These are phyloP conservation scores for Aspergillus luchuensis DNA, from an alignment of 2,329 filamentous ascomycete species.

Conservation along the genomic window DNA sequence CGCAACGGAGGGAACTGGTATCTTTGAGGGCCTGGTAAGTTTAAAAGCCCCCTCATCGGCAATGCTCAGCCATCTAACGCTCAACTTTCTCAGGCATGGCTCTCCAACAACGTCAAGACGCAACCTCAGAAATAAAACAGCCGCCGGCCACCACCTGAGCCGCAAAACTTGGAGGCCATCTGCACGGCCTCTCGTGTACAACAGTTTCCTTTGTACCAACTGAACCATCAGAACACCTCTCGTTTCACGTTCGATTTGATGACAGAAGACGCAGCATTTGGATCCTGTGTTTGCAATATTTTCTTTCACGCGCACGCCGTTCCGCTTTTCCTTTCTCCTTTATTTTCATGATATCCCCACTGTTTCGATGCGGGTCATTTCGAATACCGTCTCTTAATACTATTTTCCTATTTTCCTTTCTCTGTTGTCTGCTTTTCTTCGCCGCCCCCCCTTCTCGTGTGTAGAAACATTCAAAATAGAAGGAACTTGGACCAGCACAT, in stretches of 20 bases:
- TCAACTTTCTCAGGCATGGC: slow-evolving; percentile 60
- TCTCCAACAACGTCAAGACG: slow-evolving; percentile 79
- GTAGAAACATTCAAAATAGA: slow-evolving; percentile 24
- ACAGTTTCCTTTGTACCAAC: slow-evolving; percentile 29
- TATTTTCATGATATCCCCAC: slow-evolving; percentile 48
- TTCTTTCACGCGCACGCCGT: slow-evolving; percentile 24
- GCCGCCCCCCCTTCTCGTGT: slow-evolving; percentile 4
- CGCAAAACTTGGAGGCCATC: background rate
- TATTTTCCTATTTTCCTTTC: slow-evolving; percentile 23
- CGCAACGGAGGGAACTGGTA: slow-evolving; percentile 77
- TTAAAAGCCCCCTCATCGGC: slow-evolving; percentile 13
- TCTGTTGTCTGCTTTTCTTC: slow-evolving; percentile 13
- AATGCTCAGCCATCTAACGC: slow-evolving; percentile 14
- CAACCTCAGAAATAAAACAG: slow-evolving; percentile 43
- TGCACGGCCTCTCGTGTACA: slow-evolving; percentile 34
- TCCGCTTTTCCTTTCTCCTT: slow-evolving; percentile 25
- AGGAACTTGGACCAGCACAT: slow-evolving; percentile 17
- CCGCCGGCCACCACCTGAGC: slow-evolving; percentile 7
- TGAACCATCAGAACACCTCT: slow-evolving; percentile 27
- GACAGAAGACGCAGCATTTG: slow-evolving; percentile 46
- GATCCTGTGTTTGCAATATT: slow-evolving; percentile 26
- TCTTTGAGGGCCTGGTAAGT: slow-evolving; percentile 74
- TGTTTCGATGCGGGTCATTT: slow-evolving; percentile 39
- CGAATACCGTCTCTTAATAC: slow-evolving; percentile 36
- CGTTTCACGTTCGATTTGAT: slow-evolving; percentile 44